These are phyloP conservation scores for Lichenothelia convexa DNA, from an alignment of 495 filamentous ascomycete genomes.

Conservation along the genomic window DNA sequence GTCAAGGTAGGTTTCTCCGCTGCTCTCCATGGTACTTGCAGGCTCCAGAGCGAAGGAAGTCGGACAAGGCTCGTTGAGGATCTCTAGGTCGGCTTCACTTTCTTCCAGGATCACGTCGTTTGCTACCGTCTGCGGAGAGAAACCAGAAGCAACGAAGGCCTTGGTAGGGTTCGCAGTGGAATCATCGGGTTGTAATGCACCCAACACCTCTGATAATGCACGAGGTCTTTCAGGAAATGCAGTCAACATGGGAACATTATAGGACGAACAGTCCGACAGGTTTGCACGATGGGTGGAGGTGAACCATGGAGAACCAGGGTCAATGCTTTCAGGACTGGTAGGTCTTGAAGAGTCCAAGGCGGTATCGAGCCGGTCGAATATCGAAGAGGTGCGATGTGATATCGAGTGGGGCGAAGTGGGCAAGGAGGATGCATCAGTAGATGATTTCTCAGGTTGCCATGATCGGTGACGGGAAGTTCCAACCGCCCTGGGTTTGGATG, in stretches of 20 bases:
- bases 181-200: conserved; percentile 1
- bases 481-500: no score
- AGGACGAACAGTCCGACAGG: neutral
- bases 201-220: neutral
- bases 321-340: conserved; percentile 45
- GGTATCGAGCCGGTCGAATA: conserved; percentile 50
- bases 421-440: conserved; percentile 46
- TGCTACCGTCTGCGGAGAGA: conserved; percentile 2
- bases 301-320: conserved; percentile 21
- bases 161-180: neutral
- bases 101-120: conserved; percentile 10
- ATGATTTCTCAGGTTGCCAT: no score
- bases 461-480: no score
- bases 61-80: conserved; percentile 2
- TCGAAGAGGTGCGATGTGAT: conserved; percentile 43
- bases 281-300: conserved; percentile 7
- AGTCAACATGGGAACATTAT: neutral
- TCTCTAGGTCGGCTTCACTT: conserved; percentile 5
- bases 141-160: neutral
- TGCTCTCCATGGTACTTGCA: conserved; percentile 3
- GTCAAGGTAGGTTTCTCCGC: neutral
- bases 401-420: conserved; percentile 66
- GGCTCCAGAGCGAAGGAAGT: neutral
- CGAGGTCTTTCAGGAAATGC: neutral
- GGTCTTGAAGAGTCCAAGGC: conserved; percentile 44